Evolutionary conservation across 257 asterid species (phyloP).

Genomic region (Datura wrightii): DNA sequence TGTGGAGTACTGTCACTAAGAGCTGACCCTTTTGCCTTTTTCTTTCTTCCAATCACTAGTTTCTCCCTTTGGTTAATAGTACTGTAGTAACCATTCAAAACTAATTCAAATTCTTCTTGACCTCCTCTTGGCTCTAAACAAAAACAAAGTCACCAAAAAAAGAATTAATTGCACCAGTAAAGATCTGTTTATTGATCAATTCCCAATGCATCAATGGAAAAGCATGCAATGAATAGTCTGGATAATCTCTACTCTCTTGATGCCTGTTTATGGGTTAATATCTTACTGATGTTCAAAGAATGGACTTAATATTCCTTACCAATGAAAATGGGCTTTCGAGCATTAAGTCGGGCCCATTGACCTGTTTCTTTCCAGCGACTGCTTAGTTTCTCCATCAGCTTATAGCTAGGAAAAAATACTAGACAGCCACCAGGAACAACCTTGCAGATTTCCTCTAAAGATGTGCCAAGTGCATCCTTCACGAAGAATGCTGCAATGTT

Average conservation of each 20-base stretch:
- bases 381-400: constrained; percentile 82
- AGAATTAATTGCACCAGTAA: constrained; percentile 28
- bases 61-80: constrained; percentile 56
- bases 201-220: not conserved
- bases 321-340: constrained; percentile 73
- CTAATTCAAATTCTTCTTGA: constrained; percentile 73
- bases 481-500: constrained; percentile 40
- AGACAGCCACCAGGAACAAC: constrained; percentile 94
- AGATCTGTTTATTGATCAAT: not conserved
- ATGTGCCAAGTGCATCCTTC: constrained; percentile 84
- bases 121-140: constrained; percentile 88
- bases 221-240: constrained; percentile 8
- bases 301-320: constrained; percentile 58
- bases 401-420: constrained; percentile 96
- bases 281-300: constrained; percentile 24
- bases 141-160: constrained; percentile 33
- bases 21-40: constrained; percentile 58
- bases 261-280: constrained; percentile 17
- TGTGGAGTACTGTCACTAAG: constrained; percentile 43
- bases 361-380: constrained; percentile 93
- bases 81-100: constrained; percentile 71
- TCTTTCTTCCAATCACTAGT: constrained; percentile 59
- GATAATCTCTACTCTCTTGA: constrained; percentile 16
- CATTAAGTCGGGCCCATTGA: constrained; percentile 86
- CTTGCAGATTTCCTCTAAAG: constrained; percentile 87